A percentile compares a stretch with the other conserved stretches of the same genome.
Conservation (phyloP, 352 stramenopile species). For the Globisporangium spinosum region DNA sequence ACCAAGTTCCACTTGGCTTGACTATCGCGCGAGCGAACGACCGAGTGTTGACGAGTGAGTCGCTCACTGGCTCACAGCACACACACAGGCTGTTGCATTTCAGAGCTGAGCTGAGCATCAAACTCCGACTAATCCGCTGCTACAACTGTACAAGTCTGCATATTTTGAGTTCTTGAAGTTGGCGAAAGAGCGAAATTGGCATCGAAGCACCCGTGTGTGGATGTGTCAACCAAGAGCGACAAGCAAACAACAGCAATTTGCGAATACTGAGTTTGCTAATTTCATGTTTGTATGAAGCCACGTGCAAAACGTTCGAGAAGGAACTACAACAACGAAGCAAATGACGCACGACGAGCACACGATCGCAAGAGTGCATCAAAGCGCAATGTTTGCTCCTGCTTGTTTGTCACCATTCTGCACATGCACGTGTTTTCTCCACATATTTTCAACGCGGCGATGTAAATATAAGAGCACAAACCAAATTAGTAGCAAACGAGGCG, state of each 20-base stretch:
- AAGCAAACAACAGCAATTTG: background rate
- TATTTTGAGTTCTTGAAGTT: background rate
- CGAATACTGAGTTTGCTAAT: background rate
- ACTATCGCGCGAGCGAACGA: background rate
- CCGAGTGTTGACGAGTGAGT: background rate
- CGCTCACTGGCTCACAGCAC: background rate
- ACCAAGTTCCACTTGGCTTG: background rate
- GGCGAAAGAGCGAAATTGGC: background rate
- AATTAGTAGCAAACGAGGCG: background rate
- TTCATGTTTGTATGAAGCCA: background rate
- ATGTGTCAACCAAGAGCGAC: background rate
- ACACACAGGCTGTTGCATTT: background rate
- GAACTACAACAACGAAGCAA: background rate
- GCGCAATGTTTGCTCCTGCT: background rate
- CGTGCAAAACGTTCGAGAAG: background rate
- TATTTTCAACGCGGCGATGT: background rate
- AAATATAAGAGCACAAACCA: background rate
- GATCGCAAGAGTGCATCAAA: background rate
- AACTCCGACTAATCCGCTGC: background rate
- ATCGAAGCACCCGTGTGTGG: background rate
- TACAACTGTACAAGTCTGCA: background rate
- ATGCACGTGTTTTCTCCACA: background rate
- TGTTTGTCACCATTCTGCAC: background rate
- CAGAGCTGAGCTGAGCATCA: background rate
- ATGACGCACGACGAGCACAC: background rate